These are phyloP conservation scores for Quercus dentata DNA, from an alignment of 306 rosid genomes.

Conservation along the genomic window DNA sequence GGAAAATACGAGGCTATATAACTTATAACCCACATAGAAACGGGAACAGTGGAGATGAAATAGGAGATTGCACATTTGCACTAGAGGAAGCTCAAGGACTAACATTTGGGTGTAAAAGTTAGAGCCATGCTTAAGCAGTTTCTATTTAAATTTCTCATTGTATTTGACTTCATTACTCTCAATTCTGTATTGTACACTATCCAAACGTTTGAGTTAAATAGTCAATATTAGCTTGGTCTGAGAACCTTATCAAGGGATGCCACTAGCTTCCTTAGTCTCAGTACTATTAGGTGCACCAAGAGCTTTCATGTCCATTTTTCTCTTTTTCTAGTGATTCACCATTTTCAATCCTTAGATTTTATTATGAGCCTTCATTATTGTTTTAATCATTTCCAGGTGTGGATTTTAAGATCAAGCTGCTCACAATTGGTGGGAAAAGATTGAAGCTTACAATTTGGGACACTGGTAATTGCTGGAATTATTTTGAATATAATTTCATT, in stretches of 20 bases:
- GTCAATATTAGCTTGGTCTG: background rate
- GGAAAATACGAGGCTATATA: no score
- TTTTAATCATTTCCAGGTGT: conserved; percentile 58
- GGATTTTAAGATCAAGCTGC: conserved; percentile 87
- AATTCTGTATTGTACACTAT: background rate
- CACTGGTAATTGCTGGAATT: conserved; percentile 55
- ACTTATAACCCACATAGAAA: no score
- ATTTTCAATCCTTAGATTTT: background rate
- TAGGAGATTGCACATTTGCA: background rate
- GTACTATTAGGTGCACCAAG: no score
- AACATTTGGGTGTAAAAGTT: background rate
- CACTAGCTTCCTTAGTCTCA: no score
- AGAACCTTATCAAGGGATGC: no score
- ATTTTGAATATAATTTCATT: background rate
- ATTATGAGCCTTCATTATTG: conserved; percentile 16
- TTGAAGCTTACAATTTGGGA: conserved; percentile 99
- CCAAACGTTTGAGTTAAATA: background rate
- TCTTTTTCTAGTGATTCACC: no score
- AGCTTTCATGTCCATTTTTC: background rate
- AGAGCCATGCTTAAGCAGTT: background rate
- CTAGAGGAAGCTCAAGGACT: background rate
- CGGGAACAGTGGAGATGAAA: no score
- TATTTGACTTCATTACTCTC: background rate
- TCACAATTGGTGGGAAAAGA: conserved; percentile 70
- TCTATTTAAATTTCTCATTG: background rate